phyloP scores from a whole-genome alignment of 2,329 filamentous ascomycete genomes.

The Botrytis porri region DNA sequence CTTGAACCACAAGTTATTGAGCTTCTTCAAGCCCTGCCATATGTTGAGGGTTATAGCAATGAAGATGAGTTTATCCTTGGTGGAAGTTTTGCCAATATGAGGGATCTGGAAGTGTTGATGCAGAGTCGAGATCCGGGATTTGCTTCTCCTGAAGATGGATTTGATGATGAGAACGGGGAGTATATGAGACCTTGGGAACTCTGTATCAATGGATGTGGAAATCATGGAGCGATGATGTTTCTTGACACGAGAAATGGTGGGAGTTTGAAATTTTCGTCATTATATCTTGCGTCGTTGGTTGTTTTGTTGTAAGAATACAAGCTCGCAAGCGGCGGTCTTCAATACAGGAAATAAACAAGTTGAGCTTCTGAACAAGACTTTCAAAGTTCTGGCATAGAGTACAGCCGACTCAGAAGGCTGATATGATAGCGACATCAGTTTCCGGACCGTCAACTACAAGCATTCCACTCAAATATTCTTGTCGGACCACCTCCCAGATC shows the following conservation, averaged over 20 bases:
- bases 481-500: neutral
- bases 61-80: slow-evolving; percentile 23
- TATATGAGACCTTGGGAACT: slow-evolving; percentile 6
- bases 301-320: neutral
- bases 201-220: slow-evolving; percentile 1
- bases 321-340: neutral
- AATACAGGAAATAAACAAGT: neutral
- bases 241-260: slow-evolving; percentile 13
- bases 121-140: slow-evolving; percentile 22
- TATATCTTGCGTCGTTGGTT: neutral
- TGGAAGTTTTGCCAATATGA: slow-evolving; percentile 24
- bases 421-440: neutral
- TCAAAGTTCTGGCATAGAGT: neutral
- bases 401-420: neutral
- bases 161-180: slow-evolving; percentile 17
- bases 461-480: neutral
- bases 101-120: neutral
- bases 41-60: slow-evolving; percentile 14
- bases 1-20: slow-evolving; percentile 21
- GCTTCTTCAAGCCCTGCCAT: slow-evolving; percentile 22
- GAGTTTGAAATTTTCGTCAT: neutral
- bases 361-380: neutral
- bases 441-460: neutral
- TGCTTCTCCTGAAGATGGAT: neutral
- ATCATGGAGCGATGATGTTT: neutral